Evolutionary conservation across 768 basidiomycete genomes (phyloP).

Genomic region (Kwoniella mangroviensis): DNA sequence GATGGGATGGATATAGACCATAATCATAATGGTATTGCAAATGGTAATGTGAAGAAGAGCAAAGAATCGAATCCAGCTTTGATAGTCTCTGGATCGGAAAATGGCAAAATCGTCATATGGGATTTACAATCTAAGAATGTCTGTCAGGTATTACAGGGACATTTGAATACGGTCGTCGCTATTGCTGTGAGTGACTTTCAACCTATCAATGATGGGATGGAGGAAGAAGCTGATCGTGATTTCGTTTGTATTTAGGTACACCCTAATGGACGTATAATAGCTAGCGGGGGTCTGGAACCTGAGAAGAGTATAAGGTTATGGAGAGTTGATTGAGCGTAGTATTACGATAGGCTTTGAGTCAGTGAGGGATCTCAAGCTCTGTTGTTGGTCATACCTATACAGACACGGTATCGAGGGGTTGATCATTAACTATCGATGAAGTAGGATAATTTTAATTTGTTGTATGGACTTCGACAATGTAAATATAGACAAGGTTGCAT

Average conservation of each 20-base stretch:
- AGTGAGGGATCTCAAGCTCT: no score
- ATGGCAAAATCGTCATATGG: slow-evolving; percentile 85
- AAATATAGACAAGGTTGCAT: no score
- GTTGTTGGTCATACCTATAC: no score
- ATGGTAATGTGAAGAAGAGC: background rate
- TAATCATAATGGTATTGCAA: background rate
- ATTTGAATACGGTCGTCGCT: slow-evolving; percentile 77
- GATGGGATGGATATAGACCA: slow-evolving; percentile 58
- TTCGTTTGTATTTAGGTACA: slow-evolving; percentile 66
- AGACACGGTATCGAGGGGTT: no score
- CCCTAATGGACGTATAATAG: slow-evolving; percentile 74
- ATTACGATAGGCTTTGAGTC: no score
- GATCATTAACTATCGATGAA: no score
- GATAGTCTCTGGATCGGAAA: slow-evolving; percentile 88
- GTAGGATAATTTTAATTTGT: no score
- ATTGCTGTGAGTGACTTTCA: slow-evolving; percentile 63
- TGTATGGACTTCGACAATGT: no score
- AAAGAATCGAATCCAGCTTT: slow-evolving; percentile 56
- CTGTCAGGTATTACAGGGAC: slow-evolving; percentile 63
- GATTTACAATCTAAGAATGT: slow-evolving; percentile 81
- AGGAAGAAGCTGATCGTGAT: background rate
- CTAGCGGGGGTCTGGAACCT: slow-evolving; percentile 87
- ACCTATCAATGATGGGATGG: background rate
- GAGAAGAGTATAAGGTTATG: slow-evolving; percentile 83
- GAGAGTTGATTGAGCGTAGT: slow-evolving; percentile 49